A percentile compares a stretch with the other conserved stretches of the same genome.
Conservation (phyloP, 306 rosid genomes). For the Spatholobus suberectus region DNA sequence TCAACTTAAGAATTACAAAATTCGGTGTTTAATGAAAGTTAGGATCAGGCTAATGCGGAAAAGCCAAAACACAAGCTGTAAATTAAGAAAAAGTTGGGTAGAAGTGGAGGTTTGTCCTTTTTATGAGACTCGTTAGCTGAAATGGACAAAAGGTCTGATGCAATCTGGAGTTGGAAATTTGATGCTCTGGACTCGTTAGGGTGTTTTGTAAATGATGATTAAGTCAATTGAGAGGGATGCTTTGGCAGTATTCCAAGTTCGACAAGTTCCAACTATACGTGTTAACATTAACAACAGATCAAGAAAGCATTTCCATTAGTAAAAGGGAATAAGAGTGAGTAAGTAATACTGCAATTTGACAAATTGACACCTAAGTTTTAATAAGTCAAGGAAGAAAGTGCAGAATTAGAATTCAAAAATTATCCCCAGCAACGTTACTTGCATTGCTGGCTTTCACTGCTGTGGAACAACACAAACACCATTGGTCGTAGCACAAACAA, state of each 20-base stretch:
- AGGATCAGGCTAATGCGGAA: background rate
- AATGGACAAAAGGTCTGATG: background rate
- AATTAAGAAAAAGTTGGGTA: background rate
- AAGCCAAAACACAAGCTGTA: background rate
- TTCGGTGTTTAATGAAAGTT: background rate
- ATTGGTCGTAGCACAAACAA: no score
- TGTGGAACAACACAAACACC: background rate
- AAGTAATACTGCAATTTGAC: background rate
- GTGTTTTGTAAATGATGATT: background rate
- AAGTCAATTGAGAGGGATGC: constrained; percentile 1
- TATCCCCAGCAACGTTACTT: background rate
- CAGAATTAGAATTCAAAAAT: background rate
- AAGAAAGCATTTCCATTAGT: background rate
- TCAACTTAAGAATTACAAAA: no score
- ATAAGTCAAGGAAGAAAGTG: background rate
- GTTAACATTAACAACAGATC: background rate
- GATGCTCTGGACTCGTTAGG: background rate
- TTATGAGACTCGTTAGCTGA: background rate
- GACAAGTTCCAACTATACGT: background rate
- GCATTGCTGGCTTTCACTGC: background rate
- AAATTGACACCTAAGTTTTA: background rate
- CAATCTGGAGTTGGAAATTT: background rate
- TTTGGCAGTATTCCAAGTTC: background rate
- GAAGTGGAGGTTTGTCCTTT: background rate
- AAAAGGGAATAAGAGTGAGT: background rate